Evolutionary conservation across 2,329 filamentous ascomycete species (phyloP), one percentile per base, ranked within the genome.

Genomic region (Fusarium subglutinans): DNA sequence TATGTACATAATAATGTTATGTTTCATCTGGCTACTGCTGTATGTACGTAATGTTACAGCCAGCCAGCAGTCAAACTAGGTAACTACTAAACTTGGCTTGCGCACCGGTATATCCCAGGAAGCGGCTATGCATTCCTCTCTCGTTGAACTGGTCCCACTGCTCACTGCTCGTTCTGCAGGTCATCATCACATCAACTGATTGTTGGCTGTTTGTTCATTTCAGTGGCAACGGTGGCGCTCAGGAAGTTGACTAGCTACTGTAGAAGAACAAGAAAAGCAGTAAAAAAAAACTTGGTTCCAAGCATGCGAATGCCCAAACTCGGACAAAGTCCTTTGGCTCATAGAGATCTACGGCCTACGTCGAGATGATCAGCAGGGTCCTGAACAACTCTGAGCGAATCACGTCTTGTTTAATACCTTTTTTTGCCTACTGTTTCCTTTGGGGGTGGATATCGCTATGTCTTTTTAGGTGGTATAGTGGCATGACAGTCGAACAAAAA

Each of bases 341-440:
- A 37, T 59, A 62, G 54, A 68, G 73, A 76, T 76, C 63, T 76
- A 61, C 59, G 66, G 71, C 73, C 66, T 76, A 66, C 59, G 60
- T 51, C 56, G 65, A 63, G 63, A 56, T 76, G 73, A 75, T 75
- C 73, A 75, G 70, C 72, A 74, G 72, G 73, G 73, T 75, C 73
- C 58, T 47, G 33, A 53, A 57, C 24, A 63, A 55, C 54, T 60
- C 53, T 72, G 35, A 41, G 47, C 60, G 62, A 75, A 74, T 76
- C 66, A 72, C 15, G 18, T 57, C 22, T 41, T 43, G 53, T 56
- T 53, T 54, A 43, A 43, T 55, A 58, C 56, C 30, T 41, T 63
- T 48, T 48, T 58, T 30, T 13, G 4, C 13, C 24, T 57, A 40
- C 50, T 63, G 35, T 43, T 28, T 38, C 24, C 60, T 69, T 61